These are phyloP conservation scores for Hymenochaete sp. DNA, from an alignment of 1,284 basidiomycete genomes.

Conservation along the genomic window DNA sequence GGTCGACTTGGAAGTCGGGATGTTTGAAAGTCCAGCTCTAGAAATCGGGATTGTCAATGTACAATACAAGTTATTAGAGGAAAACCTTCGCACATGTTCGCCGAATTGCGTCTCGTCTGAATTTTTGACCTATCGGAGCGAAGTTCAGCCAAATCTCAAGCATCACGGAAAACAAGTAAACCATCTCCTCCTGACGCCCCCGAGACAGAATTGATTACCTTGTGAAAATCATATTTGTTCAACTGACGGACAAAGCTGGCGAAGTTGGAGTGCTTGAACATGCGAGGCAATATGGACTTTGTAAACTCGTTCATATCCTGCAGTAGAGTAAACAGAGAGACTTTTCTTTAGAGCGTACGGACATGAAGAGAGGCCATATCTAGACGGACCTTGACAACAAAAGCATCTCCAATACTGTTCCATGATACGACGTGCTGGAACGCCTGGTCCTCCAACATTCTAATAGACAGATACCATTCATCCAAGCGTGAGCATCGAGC, in stretches of 20 bases:
- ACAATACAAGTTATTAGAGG: neutral
- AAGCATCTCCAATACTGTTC: constrained; percentile 81
- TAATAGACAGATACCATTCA: constrained; percentile 24
- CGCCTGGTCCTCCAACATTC: constrained; percentile 80
- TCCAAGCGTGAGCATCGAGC: no score
- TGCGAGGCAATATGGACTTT: constrained; percentile 84
- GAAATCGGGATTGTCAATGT: neutral
- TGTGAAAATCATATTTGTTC: constrained; percentile 99
- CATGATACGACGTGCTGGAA: constrained; percentile 78
- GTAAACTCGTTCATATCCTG: constrained; percentile 97
- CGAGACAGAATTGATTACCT: constrained; percentile 41
- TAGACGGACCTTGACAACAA: constrained; percentile 73
- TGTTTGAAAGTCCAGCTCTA: constrained; percentile 95
- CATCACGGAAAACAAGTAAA: no score
- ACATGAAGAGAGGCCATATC: neutral
- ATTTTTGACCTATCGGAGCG: constrained; percentile 59
- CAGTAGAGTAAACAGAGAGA: neutral
- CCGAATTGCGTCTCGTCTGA: constrained; percentile 71
- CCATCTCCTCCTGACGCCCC: neutral
- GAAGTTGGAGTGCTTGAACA: constrained; percentile 98
- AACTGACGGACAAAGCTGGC: constrained; percentile 90
- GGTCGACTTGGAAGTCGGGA: constrained; percentile 85
- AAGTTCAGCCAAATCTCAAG: no score
- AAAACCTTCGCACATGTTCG: constrained; percentile 50
- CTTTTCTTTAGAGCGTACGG: no score